These are phyloP conservation scores for Powellomyces hirtus DNA, from an alignment of 192 early-diverging fungal genomes.

Conservation along the genomic window DNA sequence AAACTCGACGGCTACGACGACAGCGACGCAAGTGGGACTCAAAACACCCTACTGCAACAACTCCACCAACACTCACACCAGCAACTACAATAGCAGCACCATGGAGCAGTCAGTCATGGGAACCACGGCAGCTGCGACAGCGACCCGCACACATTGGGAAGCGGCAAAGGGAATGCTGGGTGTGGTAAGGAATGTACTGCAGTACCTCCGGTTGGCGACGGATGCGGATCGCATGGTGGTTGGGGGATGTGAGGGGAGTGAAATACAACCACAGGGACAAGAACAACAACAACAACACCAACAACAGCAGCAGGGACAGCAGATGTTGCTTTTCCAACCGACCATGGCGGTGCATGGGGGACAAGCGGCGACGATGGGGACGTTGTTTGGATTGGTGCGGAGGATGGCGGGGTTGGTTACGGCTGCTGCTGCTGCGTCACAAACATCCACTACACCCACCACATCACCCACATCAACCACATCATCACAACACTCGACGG, in stretches of 20 bases:
- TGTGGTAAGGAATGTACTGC: conserved; percentile 16
- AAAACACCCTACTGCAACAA: neutral
- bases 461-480: neutral
- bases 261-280: neutral
- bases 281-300: no score
- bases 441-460: neutral
- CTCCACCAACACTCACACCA: neutral
- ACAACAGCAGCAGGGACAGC: no score
- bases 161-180: conserved; percentile 6
- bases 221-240: conserved; percentile 1
- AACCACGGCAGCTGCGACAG: neutral
- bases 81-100: no score
- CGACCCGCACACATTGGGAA: neutral
- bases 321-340: conserved; percentile 17
- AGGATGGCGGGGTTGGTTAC: neutral
- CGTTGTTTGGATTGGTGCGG: conserved; percentile 16
- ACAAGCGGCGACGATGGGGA: conserved; percentile 27
- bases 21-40: neutral
- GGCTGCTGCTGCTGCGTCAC: neutral
- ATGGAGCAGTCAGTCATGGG: neutral
- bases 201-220: conserved; percentile 11
- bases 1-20: neutral
- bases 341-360: conserved; percentile 21
- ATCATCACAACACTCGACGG: neutral
- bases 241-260: neutral